Base-by-base conservation (phyloP, 1,284 basidiomycete genomes). In the Pseudozyma sp. region DNA sequence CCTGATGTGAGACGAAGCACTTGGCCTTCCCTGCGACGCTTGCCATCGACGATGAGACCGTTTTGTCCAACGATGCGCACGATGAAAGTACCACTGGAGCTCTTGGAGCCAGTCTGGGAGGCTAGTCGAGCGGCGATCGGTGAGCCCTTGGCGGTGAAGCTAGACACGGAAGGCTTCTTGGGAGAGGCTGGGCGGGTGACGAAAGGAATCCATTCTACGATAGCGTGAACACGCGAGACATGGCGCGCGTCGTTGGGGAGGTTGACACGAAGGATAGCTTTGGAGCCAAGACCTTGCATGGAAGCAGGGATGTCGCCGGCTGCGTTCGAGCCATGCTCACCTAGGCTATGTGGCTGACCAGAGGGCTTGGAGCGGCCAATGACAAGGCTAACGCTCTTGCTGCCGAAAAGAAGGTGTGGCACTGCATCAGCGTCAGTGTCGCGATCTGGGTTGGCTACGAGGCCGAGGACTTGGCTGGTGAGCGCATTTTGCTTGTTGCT, bases 181-280 rank as follows among this genome's bases (percentile, higher is more conserved):
- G 44, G 25, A 16, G 52, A 6, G 1, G 40, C 56, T 0, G 60
- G 19, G 42, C 65, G 61, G 34, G 59, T 14, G 31, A 70, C 63
- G 48, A 83, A 81, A 31, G 82, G 83, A n/a, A 81, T 74, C 73
- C 75, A 83, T n/a, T 81, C 80, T 35, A 84, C 62, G 51, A 84
- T 71, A 19, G 82, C 82, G 51, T 84, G 83, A 14, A 77, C 57
- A 19, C 83, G 76, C 44, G 76, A 79, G 34, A 82, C 82, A 60
- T 84, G 81, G 31, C 73, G 71, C 8, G 82, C 82, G 6, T 67
- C 62, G 44, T 71, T 71, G 19, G 83, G 80, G 9, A 84, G 72
- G 31, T 72, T 63, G 45, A 83, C 73, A 25, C 73, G 69, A 18
- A 74, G 59, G 34, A 72, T 52, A 14, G 69, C 75, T 47, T 70